Evolutionary conservation across 306 rosid species (phyloP), one percentile per base, ranked within the genome.

Genomic region (Vigna mungo): DNA sequence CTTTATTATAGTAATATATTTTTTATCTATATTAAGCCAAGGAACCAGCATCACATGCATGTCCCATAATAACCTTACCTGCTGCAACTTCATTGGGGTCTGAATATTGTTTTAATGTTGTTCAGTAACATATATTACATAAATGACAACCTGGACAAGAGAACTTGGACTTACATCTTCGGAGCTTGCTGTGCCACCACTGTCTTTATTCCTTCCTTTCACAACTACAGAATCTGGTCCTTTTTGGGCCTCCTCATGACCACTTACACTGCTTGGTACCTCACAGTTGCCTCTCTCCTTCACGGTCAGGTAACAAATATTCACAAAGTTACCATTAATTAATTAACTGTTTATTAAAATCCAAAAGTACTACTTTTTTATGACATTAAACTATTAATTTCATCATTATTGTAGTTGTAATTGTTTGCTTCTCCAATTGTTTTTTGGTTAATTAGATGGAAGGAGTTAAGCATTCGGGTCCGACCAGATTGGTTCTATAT

Each of bases 131-230:
- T 95, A 84, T 95, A 95, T 85, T 95, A 95, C 88, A 95, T 95
- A 82, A 95, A 95, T 52, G 99, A 95, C 55, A 91, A 92, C 84
- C 82, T 95, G 69, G 99, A 95, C 96, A 95, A 95, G 90, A 92
- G 99, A 68, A 95, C 99, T 25, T 95, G 99, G 99, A 95, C 99
- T 12, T 95, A 95, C 49, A 95, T 95, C 76, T 95, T 95, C 80
- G 99, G 97, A 79, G 99, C 99, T 11, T 95, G 99, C 36, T 95
- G 99, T 85, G 99, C 99, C 64, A 95, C 99, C 82, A 95, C 99
- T 18, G 99, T 95, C 43, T 95, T 95, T 82, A 92, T 95, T 77
- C 99, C 99, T 58, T 95, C 99, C 11, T 95, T 95, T 66, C 97
- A 88, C 85, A 95, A 95, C 87, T 95, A 95, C 72, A 86, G 99